Base-by-base conservation (phyloP, 768 basidiomycete genomes). In the Pulveroboletus sp. region DNA sequence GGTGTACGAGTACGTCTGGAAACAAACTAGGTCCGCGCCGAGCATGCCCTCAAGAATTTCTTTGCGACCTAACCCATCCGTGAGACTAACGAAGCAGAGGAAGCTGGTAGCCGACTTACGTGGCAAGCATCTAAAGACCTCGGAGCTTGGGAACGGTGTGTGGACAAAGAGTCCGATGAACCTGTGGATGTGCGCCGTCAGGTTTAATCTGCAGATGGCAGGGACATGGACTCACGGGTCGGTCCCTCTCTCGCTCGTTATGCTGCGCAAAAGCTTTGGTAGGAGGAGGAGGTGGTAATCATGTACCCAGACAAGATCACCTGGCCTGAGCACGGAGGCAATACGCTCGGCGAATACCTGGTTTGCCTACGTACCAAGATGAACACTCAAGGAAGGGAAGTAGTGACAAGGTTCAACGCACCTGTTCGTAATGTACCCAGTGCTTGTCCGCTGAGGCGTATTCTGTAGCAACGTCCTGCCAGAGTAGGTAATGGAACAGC, bases 21-120 rank as follows among this genome's bases (percentile, higher is more conserved):
- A 98, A 69, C 91, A 94, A 43, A 97, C 83, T 31, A 96, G 79
- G 71, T 96, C 93, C 43, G 95, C 93, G 28, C 94, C 93, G 39
- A 98, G 85, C 91, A 99, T 96, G 33, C 95, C 96, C 56, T 97
- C 93, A 24, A 99, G 77, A 53, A 98, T 90, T 70, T 97, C 93
- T 60, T 88, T 89, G 41, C 95, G 82, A 43, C 84, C 84, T 82
- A 51, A n/a, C 0, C n/a, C 28, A 42, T 32, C 4, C 13, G 44
- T 57, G 37, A 59, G 32, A 54, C 40, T 21, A 18, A 31, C 13
- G 18, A 31, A 37, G 17, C 31, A 6, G n/a, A 24, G n/a, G 1
- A 53, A 24, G 15, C 3, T 1, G 17, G 4, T 0, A 14, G 14
- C 13, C 30, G 14, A 80, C 86, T 68, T 57, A 89, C 91, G 82